A percentile compares a stretch with the other conserved stretches of the same genome.
These are phyloP conservation scores for Lepidium aucheri DNA, from an alignment of 345 rosid species.

Conservation along the genomic window DNA sequence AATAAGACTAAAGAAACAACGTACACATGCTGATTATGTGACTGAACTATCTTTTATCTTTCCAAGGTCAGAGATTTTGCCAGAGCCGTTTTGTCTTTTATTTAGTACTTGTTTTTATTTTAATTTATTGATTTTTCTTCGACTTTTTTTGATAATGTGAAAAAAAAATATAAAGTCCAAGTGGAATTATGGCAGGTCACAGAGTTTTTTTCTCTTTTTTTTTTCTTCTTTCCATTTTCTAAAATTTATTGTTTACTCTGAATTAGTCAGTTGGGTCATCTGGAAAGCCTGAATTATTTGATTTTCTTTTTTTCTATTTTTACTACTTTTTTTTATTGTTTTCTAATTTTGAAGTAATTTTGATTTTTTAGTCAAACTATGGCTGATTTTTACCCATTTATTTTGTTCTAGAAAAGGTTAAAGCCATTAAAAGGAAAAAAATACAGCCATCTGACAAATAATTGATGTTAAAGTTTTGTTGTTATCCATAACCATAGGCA, in stretches of 20 bases:
- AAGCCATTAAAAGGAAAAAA: not conserved
- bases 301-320: not conserved
- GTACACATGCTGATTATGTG: conserved; percentile 91
- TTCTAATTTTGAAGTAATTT: conserved; percentile 15
- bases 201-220: not conserved
- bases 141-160: conserved; percentile 21
- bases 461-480: conserved; percentile 6
- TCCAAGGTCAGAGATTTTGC: conserved; percentile 67
- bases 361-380: conserved; percentile 17
- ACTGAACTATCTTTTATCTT: conserved; percentile 48
- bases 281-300: conserved; percentile 58
- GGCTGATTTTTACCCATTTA: conserved; percentile 5
- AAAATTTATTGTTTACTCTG: conserved; percentile 25
- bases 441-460: conserved; percentile 13
- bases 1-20: conserved; percentile 33
- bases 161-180: conserved; percentile 29
- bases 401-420: conserved; percentile 10
- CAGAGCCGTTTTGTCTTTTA: conserved; percentile 41
- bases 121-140: conserved; percentile 3
- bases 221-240: not conserved
- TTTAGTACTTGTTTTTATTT: conserved; percentile 13
- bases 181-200: conserved; percentile 21
- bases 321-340: not conserved
- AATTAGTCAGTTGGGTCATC: conserved; percentile 60
- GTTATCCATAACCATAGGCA: conserved; percentile 23